Evolutionary conservation across 768 basidiomycete species (phyloP), one percentile per base, ranked within the genome.

Genomic region (Lyophyllum decastes): DNA sequence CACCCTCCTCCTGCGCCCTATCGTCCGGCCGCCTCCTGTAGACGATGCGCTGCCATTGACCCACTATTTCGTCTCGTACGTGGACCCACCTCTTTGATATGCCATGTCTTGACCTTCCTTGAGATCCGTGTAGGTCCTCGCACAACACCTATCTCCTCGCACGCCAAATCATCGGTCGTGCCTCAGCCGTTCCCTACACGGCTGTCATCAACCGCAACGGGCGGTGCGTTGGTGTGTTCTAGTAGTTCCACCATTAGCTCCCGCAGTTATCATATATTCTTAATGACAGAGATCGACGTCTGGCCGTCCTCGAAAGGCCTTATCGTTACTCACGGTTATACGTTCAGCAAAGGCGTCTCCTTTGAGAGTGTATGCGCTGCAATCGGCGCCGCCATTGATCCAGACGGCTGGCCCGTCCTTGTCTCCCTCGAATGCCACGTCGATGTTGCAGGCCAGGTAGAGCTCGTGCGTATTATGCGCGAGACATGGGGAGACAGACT

Each of bases 141-240:
- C 86, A 88, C 61, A 88, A 88, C 64, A 87, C 87, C 1, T 88
- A 88, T 61, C 77, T 88, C 0, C 70, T 86, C 2, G 76, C 82
- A 1, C 75, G 82, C 41, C 86, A 87, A 63, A 67, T 88, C 24
- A 68, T 84, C 16, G 86, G 86, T 6, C 74, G 73, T 35, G 71
- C 83, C 4, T 84, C 84, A 4, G 76, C 82, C 4, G 75, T 73
- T 4, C 79, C 77, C 0, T 89, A 89, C 62, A 79, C 73, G 2
- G 78, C 84, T 58, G 83, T 87, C 26, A 69, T 87, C 17, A 72
- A 70, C 30, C 76, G 79, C 5, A 73, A 76, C 48, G 82, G 78
- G 9, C 78, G 84, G 19, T 86, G 85, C 61, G 81, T 87, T 26
- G 77, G 76, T 74, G 49, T n/a, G 70, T 16, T 33, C 35, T 16